These are phyloP conservation scores for Fusarium lyarnte DNA, from an alignment of 2,329 filamentous ascomycete genomes.

Conservation along the genomic window DNA sequence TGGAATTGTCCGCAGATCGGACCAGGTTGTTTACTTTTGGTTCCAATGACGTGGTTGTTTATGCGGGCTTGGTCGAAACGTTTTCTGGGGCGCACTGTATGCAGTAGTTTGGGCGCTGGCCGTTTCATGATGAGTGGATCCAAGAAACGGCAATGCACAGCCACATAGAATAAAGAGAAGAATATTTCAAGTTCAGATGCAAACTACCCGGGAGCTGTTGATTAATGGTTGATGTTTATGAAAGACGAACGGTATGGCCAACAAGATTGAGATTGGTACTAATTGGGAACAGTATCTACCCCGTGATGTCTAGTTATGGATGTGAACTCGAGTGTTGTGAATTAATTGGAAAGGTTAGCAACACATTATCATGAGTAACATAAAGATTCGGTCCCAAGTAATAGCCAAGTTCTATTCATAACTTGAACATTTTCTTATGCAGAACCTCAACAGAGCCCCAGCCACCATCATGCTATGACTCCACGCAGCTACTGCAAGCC, in stretches of 20 bases:
- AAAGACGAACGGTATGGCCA: rapidly evolving
- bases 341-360: rapidly evolving
- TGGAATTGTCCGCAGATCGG: neutral
- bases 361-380: rapidly evolving
- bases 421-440: neutral
- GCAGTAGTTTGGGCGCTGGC: neutral
- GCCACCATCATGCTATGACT: neutral
- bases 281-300: rapidly evolving
- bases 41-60: neutral
- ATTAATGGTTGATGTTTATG: rapidly evolving
- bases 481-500: neutral
- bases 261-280: neutral
- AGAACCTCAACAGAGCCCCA: neutral
- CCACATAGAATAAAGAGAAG: neutral
- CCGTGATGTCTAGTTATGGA: neutral
- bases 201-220: neutral
- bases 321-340: neutral
- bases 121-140: neutral
- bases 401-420: neutral
- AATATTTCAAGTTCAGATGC: rapidly evolving
- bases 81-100: neutral
- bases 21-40: neutral
- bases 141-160: neutral
- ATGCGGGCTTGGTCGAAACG: neutral
- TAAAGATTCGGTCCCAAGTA: rapidly evolving